Evolutionary conservation across 768 basidiomycete genomes (phyloP).

Genomic region (Crassisporium funariophilum): DNA sequence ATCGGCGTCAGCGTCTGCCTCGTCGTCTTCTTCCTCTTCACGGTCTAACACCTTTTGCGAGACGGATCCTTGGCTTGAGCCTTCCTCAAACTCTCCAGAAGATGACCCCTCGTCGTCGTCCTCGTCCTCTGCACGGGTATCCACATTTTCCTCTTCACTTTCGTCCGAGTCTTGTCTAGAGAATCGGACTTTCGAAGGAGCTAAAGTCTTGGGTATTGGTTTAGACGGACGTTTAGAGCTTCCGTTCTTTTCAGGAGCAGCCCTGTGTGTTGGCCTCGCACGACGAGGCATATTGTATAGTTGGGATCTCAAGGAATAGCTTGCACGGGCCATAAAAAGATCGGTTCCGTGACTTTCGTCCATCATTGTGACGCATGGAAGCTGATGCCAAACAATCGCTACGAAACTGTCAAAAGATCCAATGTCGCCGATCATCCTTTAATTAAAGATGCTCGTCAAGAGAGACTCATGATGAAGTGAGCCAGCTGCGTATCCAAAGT

Average conservation of each 20-base stretch:
- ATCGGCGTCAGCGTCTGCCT: constrained; percentile 41
- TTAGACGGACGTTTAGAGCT: background rate
- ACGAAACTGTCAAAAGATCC: no score
- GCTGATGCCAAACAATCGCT: no score
- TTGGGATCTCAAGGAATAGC: no score
- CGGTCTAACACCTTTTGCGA: background rate
- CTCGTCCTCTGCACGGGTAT: no score
- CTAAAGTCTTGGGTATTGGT: background rate
- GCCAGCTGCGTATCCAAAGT: no score
- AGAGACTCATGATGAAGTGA: no score
- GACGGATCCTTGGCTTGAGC: constrained; percentile 11
- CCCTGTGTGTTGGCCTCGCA: constrained; percentile 23
- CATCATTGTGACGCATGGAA: no score
- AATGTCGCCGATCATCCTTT: no score
- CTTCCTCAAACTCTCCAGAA: constrained; percentile 12
- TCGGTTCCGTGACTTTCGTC: no score
- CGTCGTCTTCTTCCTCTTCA: background rate
- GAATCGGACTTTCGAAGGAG: constrained; percentile 4
- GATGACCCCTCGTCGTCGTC: background rate
- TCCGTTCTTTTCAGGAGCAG: constrained; percentile 2
- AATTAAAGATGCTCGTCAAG: no score
- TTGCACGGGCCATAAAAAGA: no score
- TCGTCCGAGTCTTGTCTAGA: constrained; percentile 8
- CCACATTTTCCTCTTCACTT: background rate
- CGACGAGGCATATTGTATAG: constrained; percentile 32